Evolutionary conservation across 2,329 filamentous ascomycete species (phyloP).

Genomic region (Passalora sequoiae): DNA sequence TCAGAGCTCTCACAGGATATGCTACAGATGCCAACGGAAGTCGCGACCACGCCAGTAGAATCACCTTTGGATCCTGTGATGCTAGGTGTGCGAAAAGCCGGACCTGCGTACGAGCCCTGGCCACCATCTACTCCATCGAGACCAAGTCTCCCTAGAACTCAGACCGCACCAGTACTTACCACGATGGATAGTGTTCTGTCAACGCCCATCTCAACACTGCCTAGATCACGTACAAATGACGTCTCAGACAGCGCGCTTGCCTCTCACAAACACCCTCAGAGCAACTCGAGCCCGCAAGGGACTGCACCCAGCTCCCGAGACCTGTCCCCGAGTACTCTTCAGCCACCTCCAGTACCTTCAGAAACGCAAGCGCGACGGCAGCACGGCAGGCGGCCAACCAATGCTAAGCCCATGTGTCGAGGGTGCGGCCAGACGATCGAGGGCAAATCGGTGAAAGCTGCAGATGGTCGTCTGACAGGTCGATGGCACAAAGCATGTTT

Average conservation of each 20-base stretch:
- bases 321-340: constrained; percentile 7
- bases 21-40: constrained; percentile 7
- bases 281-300: constrained; percentile 8
- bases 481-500: constrained; percentile 96
- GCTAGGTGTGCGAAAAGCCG: constrained; percentile 12
- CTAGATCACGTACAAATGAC: too few relatives aligned
- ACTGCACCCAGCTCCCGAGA: constrained; percentile 10
- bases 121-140: constrained; percentile 2
- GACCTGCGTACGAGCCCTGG: constrained; percentile 17
- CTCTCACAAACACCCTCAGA: too few relatives aligned
- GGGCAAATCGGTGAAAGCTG: constrained; percentile 89
- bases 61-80: constrained; percentile 33
- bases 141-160: constrained; percentile 3
- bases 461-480: constrained; percentile 84
- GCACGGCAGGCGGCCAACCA: constrained; percentile 38
- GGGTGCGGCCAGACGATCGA: constrained; percentile 73
- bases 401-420: constrained; percentile 67
- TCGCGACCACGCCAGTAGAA: constrained; percentile 20
- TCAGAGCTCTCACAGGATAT: constrained; percentile 11
- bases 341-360: constrained; percentile 21
- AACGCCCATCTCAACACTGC: neutral
- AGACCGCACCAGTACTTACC: constrained; percentile 6
- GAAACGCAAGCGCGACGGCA: constrained; percentile 5
- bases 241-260: too few relatives aligned
- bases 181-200: neutral